phyloP scores from a whole-genome alignment of 169 alveolate species.

The Condylostoma magnum region DNA sequence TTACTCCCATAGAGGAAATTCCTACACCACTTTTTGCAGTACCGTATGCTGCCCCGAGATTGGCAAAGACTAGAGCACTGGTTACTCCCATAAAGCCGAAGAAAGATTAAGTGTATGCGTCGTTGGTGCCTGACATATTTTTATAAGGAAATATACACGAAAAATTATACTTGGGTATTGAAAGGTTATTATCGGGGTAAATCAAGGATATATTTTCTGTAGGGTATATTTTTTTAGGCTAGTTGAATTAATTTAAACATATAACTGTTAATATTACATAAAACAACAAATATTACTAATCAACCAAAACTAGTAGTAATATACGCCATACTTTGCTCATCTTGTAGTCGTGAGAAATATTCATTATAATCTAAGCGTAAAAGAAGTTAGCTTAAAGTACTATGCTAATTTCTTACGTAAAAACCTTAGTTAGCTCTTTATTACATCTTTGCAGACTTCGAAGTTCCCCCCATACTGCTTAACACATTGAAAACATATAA shows the following conservation, averaged over 20 bases:
- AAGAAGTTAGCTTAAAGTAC: constrained; percentile 38
- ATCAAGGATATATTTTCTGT: too few relatives aligned
- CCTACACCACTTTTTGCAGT: constrained; percentile 99
- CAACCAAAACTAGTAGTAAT: too few relatives aligned
- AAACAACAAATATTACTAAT: too few relatives aligned
- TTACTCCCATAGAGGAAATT: constrained; percentile 98
- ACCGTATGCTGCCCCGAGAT: constrained; percentile 99
- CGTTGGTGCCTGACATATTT: neutral
- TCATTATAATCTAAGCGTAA: constrained; percentile 44
- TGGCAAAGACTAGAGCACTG: constrained; percentile 92
- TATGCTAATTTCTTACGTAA: too few relatives aligned
- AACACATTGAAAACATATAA: constrained; percentile 26
- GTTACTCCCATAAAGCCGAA: constrained; percentile 99
- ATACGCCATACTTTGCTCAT: too few relatives aligned
- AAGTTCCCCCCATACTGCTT: constrained; percentile 29
- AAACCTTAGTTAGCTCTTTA: too few relatives aligned
- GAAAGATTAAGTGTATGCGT: constrained; percentile 55
- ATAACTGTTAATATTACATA: too few relatives aligned
- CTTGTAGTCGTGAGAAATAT: constrained; percentile 8
- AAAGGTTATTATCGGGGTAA: too few relatives aligned
- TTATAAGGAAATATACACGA: neutral
- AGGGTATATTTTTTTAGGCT: too few relatives aligned
- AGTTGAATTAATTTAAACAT: too few relatives aligned
- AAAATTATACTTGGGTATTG: neutral
- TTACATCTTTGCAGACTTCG: too few relatives aligned